Conservation (phyloP, 1,284 basidiomycete species). For the Cystobasidium slooffiae region DNA sequence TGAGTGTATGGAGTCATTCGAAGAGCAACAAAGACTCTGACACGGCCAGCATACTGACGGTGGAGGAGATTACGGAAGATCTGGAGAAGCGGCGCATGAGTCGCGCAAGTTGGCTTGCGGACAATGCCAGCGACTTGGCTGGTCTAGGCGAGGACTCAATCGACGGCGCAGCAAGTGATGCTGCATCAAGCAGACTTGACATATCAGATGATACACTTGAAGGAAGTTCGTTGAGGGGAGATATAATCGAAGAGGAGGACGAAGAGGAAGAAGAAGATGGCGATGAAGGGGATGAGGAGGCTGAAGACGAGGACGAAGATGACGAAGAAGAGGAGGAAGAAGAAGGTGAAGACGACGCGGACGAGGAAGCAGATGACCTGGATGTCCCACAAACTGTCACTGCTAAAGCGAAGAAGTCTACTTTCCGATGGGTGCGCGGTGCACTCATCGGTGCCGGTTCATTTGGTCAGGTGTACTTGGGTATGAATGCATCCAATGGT, state of each 20-base stretch:
- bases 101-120: constrained; percentile 52
- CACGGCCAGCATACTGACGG: constrained; percentile 87
- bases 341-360: constrained; percentile 53
- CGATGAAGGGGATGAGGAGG: constrained; percentile 60
- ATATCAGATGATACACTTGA: constrained; percentile 48
- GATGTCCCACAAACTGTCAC: constrained; percentile 63
- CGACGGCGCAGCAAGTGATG: constrained; percentile 23
- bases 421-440: constrained; percentile 88
- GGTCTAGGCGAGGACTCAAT: constrained; percentile 20
- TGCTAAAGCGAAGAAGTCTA: constrained; percentile 62
- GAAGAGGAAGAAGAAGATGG: constrained; percentile 60
- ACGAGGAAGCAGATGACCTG: constrained; percentile 58
- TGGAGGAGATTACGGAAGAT: constrained; percentile 96
- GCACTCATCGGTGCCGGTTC: constrained; percentile 96
- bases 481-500: constrained; percentile 93
- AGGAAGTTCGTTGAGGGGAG: constrained; percentile 52
- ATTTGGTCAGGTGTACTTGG: constrained; percentile 72
- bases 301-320: constrained; percentile 54
- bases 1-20: constrained; percentile 42
- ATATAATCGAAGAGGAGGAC: constrained; percentile 59
- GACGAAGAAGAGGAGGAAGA: constrained; percentile 48
- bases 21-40: constrained; percentile 83
- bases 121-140: constrained; percentile 12
- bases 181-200: constrained; percentile 27
- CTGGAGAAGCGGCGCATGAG: constrained; percentile 79